Conservation (phyloP, 2,329 filamentous ascomycete genomes). For the Ramularia endophylla region DNA sequence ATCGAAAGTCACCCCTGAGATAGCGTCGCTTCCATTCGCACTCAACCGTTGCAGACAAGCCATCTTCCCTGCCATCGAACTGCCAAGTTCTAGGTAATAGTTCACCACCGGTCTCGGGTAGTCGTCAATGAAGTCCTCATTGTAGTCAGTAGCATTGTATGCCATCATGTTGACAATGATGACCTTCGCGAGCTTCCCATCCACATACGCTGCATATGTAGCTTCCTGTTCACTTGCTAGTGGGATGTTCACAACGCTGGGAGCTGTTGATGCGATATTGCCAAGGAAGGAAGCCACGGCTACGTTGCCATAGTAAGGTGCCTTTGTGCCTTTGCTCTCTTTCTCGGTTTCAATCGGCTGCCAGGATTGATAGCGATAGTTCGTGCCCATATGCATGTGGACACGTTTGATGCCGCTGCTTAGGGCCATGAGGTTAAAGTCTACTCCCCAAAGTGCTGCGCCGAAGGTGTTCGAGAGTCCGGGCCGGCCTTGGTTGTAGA, state of each 20-base stretch:
- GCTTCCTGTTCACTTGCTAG: constrained; percentile 39
- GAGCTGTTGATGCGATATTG: constrained; percentile 32
- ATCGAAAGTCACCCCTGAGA: constrained; percentile 57
- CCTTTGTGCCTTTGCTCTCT: constrained; percentile 51
- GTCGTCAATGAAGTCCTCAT: constrained; percentile 40
- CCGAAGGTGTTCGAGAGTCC: constrained; percentile 61
- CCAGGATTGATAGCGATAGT: constrained; percentile 58
- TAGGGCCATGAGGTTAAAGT: constrained; percentile 57
- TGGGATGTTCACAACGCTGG: constrained; percentile 44
- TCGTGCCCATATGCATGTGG: constrained; percentile 60
- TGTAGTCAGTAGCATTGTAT: constrained; percentile 45
- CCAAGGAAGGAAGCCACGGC: constrained; percentile 53
- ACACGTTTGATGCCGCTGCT: constrained; percentile 52
- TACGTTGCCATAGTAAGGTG: constrained; percentile 59
- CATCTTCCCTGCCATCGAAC: constrained; percentile 17
- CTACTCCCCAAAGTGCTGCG: constrained; percentile 58
- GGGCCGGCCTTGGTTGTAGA: constrained; percentile 56
- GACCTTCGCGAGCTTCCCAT: constrained; percentile 41
- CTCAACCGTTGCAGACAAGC: constrained; percentile 45
- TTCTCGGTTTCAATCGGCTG: constrained; percentile 51
- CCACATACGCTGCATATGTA: constrained; percentile 52
- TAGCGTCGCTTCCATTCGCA: constrained; percentile 59
- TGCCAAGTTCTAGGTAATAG: constrained; percentile 42
- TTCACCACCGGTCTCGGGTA: constrained; percentile 29
- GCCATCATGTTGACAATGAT: constrained; percentile 53